Evolutionary conservation across 306 rosid genomes (phyloP).

Genomic region (Boehmeria nivea): DNA sequence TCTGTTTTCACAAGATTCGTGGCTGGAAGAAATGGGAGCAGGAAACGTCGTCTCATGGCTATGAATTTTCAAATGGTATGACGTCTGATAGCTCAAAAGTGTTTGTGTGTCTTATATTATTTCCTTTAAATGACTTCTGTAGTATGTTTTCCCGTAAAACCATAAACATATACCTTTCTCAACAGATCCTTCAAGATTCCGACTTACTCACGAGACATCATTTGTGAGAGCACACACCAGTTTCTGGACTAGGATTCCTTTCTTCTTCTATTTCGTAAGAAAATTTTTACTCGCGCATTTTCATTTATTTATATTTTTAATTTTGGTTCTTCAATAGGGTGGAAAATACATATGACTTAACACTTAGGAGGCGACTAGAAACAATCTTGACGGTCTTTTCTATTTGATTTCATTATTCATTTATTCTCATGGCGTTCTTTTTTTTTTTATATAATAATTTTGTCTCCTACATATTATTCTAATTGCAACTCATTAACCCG

Average conservation of each 20-base stretch:
- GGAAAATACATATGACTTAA: too few relatives aligned
- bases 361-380: too few relatives aligned
- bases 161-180: neutral
- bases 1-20: conserved; percentile 52
- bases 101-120: neutral
- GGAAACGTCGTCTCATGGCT: conserved; percentile 67
- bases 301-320: too few relatives aligned
- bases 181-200: conserved; percentile 69
- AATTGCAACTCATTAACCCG: too few relatives aligned
- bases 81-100: conserved; percentile 8
- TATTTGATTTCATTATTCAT: too few relatives aligned
- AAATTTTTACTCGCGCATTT: too few relatives aligned
- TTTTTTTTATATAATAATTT: too few relatives aligned
- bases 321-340: too few relatives aligned
- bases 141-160: neutral
- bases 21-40: conserved; percentile 96
- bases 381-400: too few relatives aligned
- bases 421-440: too few relatives aligned
- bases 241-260: conserved; percentile 62
- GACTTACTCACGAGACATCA: conserved; percentile 88
- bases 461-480: too few relatives aligned
- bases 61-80: conserved; percentile 78
- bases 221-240: conserved; percentile 80
- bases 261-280: conserved; percentile 75
- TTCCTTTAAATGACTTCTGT: neutral